phyloP scores from a whole-genome alignment of 129 eudicot genomes.

The Helianthus tuberosus region DNA sequence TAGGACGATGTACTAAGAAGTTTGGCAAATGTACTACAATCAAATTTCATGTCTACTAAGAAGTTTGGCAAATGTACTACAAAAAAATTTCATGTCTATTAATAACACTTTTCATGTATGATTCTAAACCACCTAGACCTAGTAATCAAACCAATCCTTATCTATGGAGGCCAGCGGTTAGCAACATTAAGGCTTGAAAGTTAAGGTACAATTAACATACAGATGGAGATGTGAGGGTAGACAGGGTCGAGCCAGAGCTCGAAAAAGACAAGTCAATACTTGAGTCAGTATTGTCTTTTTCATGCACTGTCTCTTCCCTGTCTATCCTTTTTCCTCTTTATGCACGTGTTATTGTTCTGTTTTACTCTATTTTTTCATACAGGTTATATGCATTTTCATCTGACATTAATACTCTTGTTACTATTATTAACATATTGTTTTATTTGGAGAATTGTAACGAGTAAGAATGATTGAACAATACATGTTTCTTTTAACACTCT shows the following conservation, averaged over 20 bases:
- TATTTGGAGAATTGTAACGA: not conserved
- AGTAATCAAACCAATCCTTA: not conserved
- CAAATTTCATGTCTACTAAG: slow-evolving; percentile 23
- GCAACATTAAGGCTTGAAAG: not conserved
- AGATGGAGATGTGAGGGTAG: slow-evolving; percentile 41
- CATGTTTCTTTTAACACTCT: not conserved
- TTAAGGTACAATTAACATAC: slow-evolving; percentile 7
- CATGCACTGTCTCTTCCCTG: slow-evolving; percentile 98
- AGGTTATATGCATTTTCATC: not conserved
- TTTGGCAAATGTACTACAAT: slow-evolving; percentile 25
- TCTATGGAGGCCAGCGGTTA: not conserved
- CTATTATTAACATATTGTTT: not conserved
- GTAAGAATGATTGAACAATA: not conserved
- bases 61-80: slow-evolving; percentile 27
- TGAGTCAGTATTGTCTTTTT: slow-evolving; percentile 35
- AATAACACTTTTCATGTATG: slow-evolving; percentile 8
- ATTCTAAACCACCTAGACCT: not conserved
- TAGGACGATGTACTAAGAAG: slow-evolving; percentile 23
- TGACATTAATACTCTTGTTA: not conserved
- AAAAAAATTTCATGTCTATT: slow-evolving; percentile 24
- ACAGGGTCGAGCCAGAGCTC: slow-evolving; percentile 73
- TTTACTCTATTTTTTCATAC: not conserved
- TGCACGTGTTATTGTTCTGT: not conserved
- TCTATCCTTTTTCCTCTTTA: slow-evolving; percentile 42
- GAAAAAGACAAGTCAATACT: slow-evolving; percentile 42